Evolutionary conservation across 495 filamentous ascomycete genomes (phyloP).

Genomic region (Umbilicaria muhlenbergii): DNA sequence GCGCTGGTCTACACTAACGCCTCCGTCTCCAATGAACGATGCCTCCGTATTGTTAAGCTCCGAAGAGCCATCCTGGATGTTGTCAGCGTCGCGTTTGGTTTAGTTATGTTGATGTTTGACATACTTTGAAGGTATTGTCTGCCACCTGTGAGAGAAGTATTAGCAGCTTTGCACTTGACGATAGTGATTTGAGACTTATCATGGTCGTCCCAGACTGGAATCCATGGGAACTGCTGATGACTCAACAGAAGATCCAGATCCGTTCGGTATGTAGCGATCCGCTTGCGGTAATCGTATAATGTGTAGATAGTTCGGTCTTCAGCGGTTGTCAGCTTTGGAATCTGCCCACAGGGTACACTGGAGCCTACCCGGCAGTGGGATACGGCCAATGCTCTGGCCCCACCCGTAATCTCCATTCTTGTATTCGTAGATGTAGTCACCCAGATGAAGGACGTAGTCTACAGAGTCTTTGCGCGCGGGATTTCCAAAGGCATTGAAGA

Average conservation of each 20-base stretch:
- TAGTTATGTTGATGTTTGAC: not conserved
- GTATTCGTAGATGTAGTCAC: conserved; percentile 60
- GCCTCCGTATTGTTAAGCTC: conserved; percentile 45
- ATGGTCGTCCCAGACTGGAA: conserved; percentile 60
- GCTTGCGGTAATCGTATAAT: conserved; percentile 46
- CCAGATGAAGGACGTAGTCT: conserved; percentile 50
- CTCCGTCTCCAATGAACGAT: conserved; percentile 42
- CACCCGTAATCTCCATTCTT: conserved; percentile 40
- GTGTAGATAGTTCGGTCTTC: conserved; percentile 17
- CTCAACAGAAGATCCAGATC: conserved; percentile 43
- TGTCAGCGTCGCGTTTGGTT: not conserved
- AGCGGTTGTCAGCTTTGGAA: not conserved
- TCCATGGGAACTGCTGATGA: conserved; percentile 48
- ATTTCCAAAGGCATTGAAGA: conserved; percentile 36
- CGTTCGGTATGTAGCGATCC: conserved; percentile 44
- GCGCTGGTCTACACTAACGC: conserved; percentile 48
- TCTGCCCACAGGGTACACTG: conserved; percentile 23
- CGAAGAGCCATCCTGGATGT: conserved; percentile 28
- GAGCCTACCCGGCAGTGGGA: conserved; percentile 31
- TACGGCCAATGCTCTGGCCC: conserved; percentile 32
- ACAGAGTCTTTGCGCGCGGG: conserved; percentile 51
- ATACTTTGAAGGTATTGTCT: conserved; percentile 36
- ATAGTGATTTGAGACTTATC: conserved; percentile 8
- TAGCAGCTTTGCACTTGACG: not conserved
- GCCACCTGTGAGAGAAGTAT: conserved; percentile 29